Conservation (phyloP, 1,139 yeast genomes). For the Candida albicans region DNA sequence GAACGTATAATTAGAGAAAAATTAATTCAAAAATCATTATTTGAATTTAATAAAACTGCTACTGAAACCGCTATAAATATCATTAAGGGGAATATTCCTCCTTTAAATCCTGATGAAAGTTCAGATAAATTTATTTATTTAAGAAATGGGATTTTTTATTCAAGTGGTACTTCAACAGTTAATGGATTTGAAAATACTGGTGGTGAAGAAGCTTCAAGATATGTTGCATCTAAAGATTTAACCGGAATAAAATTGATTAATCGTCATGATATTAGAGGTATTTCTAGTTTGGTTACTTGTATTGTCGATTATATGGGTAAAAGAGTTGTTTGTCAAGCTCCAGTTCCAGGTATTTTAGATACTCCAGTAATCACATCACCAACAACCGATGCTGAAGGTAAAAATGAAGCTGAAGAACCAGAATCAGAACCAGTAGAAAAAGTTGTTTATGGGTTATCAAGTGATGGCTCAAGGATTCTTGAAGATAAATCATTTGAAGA, state of each 20-base stretch:
- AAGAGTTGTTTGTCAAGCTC: conserved; percentile 88
- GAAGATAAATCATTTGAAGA: conserved; percentile 52
- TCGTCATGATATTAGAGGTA: conserved; percentile 61
- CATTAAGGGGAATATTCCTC: conserved; percentile 66
- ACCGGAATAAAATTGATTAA: conserved; percentile 69
- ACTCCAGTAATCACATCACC: conserved; percentile 33
- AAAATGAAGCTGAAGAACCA: too few species aligned
- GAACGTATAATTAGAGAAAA: conserved; percentile 79
- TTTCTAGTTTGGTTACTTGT: conserved; percentile 74
- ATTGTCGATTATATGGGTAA: conserved; percentile 89
- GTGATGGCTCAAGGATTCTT: conserved; percentile 53
- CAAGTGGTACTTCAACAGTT: conserved; percentile 72
- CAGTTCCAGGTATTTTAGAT: conserved; percentile 92
- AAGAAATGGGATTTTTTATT: conserved; percentile 83
- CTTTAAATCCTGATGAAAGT: conserved; percentile 79
- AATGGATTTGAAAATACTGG: conserved; percentile 68
- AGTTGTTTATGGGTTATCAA: conserved; percentile 74
- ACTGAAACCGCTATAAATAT: conserved; percentile 78
- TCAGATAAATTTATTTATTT: conserved; percentile 64
- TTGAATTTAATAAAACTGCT: conserved; percentile 77
- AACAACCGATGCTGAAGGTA: conserved; percentile 31
- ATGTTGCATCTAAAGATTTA: conserved; percentile 77
- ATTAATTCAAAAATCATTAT: conserved; percentile 66
- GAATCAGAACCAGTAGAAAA: conserved; percentile 43
- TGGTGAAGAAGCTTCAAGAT: conserved; percentile 85